Percentiles rank a stretch among this genome's conserved stretches.
Conservation (phyloP, 257 asterid species). For the Striga asiatica region DNA sequence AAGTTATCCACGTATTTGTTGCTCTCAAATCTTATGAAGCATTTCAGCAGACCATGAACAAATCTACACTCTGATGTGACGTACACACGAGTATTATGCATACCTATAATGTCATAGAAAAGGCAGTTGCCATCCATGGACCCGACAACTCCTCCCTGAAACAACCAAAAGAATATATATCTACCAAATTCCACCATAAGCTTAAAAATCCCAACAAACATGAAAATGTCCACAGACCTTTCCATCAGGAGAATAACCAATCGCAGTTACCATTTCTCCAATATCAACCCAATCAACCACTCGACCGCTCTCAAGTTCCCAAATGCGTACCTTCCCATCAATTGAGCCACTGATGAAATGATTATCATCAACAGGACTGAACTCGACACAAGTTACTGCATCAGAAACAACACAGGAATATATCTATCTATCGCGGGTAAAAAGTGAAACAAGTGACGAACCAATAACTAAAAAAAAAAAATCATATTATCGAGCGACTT, state of each 20-base stretch:
- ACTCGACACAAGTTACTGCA: slow-evolving; percentile 82
- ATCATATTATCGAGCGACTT: slow-evolving; percentile 6
- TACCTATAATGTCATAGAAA: slow-evolving; percentile 61
- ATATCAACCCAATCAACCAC: slow-evolving; percentile 78
- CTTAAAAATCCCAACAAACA: background rate
- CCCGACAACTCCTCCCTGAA: slow-evolving; percentile 82
- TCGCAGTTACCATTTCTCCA: slow-evolving; percentile 69
- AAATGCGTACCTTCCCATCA: slow-evolving; percentile 75
- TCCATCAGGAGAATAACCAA: slow-evolving; percentile 69
- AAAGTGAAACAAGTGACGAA: background rate
- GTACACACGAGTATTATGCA: background rate
- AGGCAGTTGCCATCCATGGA: slow-evolving; percentile 76
- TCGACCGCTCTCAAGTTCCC: slow-evolving; percentile 64
- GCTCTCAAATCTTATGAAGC: background rate
- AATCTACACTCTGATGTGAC: background rate
- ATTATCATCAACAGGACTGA: slow-evolving; percentile 71
- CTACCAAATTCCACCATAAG: background rate
- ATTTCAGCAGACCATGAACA: background rate
- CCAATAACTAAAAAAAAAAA: background rate
- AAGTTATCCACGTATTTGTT: background rate
- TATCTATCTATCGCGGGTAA: background rate
- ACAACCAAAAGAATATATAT: slow-evolving; percentile 7
- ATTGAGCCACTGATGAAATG: slow-evolving; percentile 78
- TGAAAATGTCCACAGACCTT: slow-evolving; percentile 31
- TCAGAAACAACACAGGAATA: slow-evolving; percentile 7